Conservation (phyloP, 1,284 basidiomycete genomes). For the Clitocybe nebularis region DNA sequence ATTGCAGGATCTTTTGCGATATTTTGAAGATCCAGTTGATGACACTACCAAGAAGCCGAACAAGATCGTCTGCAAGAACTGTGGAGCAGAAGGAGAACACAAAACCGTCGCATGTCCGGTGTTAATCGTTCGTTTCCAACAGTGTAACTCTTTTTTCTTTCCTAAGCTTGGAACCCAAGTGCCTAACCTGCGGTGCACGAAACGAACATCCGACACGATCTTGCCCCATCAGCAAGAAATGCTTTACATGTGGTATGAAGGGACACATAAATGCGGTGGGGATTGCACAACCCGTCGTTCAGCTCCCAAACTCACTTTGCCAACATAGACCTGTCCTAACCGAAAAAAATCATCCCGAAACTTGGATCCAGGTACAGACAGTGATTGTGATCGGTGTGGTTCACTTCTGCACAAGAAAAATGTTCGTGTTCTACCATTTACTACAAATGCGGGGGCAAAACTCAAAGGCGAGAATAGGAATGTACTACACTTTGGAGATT, state of each 20-base stretch:
- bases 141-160: constrained; percentile 4
- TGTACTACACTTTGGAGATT: constrained; percentile 88
- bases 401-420: constrained; percentile 64
- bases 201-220: constrained; percentile 81
- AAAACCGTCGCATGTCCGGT: constrained; percentile 61
- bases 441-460: constrained; percentile 4
- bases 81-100: constrained; percentile 67
- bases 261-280: constrained; percentile 77
- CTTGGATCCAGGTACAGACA: constrained; percentile 21
- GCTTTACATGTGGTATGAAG: constrained; percentile 83
- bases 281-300: constrained; percentile 4
- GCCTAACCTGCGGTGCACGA: constrained; percentile 81
- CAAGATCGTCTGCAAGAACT: constrained; percentile 64
- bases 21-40: constrained; percentile 53
- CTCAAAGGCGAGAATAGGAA: constrained; percentile 56
- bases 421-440: constrained; percentile 37
- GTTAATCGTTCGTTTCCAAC: constrained; percentile 50
- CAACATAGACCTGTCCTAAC: constrained; percentile 71
- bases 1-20: constrained; percentile 47
- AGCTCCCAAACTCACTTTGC: constrained; percentile 7
- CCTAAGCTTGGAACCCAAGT: constrained; percentile 43
- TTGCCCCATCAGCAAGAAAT: constrained; percentile 83
- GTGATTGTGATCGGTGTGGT: constrained; percentile 77
- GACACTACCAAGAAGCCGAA: constrained; percentile 33
- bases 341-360: constrained; percentile 32